These are phyloP conservation scores for Saraca asoca DNA, from an alignment of 331 rosid species.

Conservation along the genomic window DNA sequence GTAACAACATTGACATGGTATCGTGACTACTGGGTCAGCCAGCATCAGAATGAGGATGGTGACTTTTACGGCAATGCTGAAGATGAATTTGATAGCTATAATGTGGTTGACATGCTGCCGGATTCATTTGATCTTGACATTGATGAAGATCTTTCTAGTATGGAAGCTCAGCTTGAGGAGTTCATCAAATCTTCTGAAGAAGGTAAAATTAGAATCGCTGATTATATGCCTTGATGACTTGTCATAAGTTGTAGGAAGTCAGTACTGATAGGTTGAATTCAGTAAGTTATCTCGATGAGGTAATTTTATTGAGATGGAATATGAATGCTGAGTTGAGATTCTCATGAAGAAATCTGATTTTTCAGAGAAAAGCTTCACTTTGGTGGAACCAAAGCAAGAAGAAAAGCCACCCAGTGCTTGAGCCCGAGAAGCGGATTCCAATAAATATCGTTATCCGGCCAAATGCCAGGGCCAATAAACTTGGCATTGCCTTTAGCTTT, in stretches of 20 bases:
- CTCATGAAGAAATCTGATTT: slow-evolving; percentile 38
- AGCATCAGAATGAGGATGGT: slow-evolving; percentile 56
- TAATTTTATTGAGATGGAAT: neutral
- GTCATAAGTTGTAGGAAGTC: neutral
- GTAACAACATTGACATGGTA: slow-evolving; percentile 82
- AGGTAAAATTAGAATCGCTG: slow-evolving; percentile 29
- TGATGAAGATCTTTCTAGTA: slow-evolving; percentile 47
- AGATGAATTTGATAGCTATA: slow-evolving; percentile 34
- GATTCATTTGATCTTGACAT: slow-evolving; percentile 74
- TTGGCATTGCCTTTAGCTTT: slow-evolving; percentile 28
- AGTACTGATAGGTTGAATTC: slow-evolving; percentile 10
- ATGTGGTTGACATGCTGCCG: slow-evolving; percentile 60
- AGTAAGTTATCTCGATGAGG: neutral
- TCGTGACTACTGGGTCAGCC: slow-evolving; percentile 83
- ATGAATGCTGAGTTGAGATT: neutral
- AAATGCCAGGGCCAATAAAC: neutral
- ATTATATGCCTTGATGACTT: neutral
- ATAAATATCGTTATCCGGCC: too few relatives aligned
- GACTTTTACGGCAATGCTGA: slow-evolving; percentile 41
- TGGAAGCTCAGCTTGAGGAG: slow-evolving; percentile 80
- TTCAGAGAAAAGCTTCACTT: slow-evolving; percentile 44
- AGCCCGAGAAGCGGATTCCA: slow-evolving; percentile 43
- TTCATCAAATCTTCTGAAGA: slow-evolving; percentile 56
- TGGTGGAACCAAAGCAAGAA: slow-evolving; percentile 34
- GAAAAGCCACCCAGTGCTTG: slow-evolving; percentile 45